Conservation (phyloP, 768 basidiomycete genomes). For the Scleroderma bovista region DNA sequence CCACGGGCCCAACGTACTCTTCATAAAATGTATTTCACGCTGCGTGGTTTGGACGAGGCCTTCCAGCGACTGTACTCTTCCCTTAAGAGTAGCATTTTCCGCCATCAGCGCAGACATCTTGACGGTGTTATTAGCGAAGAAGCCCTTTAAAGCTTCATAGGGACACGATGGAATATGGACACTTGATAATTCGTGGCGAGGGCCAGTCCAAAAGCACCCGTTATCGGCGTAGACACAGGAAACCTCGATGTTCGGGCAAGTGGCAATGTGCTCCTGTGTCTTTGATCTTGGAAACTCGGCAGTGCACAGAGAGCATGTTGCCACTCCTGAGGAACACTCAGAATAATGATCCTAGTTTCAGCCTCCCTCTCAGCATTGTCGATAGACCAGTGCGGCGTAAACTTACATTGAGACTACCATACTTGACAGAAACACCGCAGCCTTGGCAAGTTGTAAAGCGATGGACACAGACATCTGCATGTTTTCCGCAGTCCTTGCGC, state of each 20-base stretch:
- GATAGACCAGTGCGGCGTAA: not conserved
- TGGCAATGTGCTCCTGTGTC: constrained; percentile 28
- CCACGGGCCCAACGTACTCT: constrained; percentile 64
- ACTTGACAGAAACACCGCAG: constrained; percentile 30
- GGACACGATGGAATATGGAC: constrained; percentile 42
- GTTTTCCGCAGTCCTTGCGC: constrained; percentile 43
- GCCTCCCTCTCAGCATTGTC: constrained; percentile 2
- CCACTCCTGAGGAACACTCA: constrained; percentile 33
- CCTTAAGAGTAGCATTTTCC: constrained; percentile 62
- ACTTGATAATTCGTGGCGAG: constrained; percentile 29
- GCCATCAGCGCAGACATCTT: constrained; percentile 42
- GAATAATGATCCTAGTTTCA: constrained; percentile 32
- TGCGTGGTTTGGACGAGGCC: constrained; percentile 43
- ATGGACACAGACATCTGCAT: constrained; percentile 34
- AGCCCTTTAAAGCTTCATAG: constrained; percentile 58
- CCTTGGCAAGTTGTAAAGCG: constrained; percentile 35
- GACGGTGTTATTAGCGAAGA: constrained; percentile 41
- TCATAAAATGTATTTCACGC: constrained; percentile 52
- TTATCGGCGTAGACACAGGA: constrained; percentile 41
- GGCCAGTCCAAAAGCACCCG: constrained; percentile 54
- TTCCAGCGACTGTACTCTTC: constrained; percentile 56
- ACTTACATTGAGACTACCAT: constrained; percentile 36
- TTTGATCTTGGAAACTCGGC: constrained; percentile 31
- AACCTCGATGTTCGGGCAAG: constrained; percentile 36
- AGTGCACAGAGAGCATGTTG: constrained; percentile 38